Base-by-base conservation (phyloP, 2,329 filamentous ascomycete genomes). In the Penicillium sp. region DNA sequence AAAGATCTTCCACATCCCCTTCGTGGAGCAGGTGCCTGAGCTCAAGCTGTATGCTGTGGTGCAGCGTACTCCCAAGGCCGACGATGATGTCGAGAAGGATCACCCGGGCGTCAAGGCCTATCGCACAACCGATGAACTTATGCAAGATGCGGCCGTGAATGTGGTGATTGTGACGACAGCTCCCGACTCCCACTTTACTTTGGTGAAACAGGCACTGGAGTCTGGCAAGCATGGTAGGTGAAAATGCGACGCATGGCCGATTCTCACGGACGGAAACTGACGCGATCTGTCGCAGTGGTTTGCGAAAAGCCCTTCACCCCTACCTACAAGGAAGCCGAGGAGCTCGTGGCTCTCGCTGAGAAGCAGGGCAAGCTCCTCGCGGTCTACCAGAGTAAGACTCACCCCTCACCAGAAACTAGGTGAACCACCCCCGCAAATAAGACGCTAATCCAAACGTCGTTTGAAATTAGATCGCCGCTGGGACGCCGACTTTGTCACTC, bases 261-360 rank as follows among this genome's bases (percentile, higher is more conserved):
- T 24, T n/a, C 8, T 6, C 4, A 2, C 32, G 18, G 32, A 33
- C 29, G 41, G 24, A 45, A 46, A 28, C 34, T 46, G 33, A 39
- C 8, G 27, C 33, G 5, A 12, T 35, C 2, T 26, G 7, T 8
- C 8, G 32, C 45, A 74, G 84, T 90, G 26, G 74, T 91, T 45
- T 84, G 86, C 42, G 88, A 91, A 73, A 91, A 91, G 73, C 88
- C 88, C 2, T 91, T 91, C 65, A 85, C 88, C 9, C 84, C 86
- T 18, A 86, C 83, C 1, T 74, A 79, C 1, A 74, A 79, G 49
- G 83, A 90, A 68, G 86, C 86, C 9, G 75, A 80, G 32, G 70
- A 80, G 56, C 78, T 91, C 5, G 76, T 79, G 39, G 66, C 68
- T 8, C 69, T 84, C 43, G 79, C 83, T 8, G 67, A 74, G 53